phyloP scores from a whole-genome alignment of 108 stramenopile genomes.

The Pseudonitzschia pungens region DNA sequence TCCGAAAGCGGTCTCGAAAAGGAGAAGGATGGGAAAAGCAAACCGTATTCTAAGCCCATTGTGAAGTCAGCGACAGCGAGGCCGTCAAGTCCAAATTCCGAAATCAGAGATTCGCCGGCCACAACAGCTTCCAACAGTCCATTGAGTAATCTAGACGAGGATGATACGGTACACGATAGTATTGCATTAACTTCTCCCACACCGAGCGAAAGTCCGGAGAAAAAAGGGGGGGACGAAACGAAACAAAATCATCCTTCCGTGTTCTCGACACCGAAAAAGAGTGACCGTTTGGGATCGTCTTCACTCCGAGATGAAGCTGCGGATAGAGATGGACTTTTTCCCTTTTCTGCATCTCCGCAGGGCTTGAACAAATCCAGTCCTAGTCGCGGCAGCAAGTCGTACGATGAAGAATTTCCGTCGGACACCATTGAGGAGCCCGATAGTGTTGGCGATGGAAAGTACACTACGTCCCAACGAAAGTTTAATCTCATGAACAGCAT shows the following conservation, averaged over 20 bases:
- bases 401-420: conserved; percentile 47
- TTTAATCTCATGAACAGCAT: conserved; percentile 56
- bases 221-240: not conserved
- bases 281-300: not conserved
- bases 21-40: no score
- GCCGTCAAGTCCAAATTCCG: conserved; percentile 1
- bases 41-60: no score
- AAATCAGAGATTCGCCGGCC: conserved; percentile 12
- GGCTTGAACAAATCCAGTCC: not conserved
- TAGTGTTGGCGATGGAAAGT: not conserved
- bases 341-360: conserved; percentile 32
- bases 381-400: conserved; percentile 15
- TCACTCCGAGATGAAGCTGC: not conserved
- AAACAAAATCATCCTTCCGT: not conserved
- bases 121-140: conserved; percentile 7
- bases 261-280: not conserved
- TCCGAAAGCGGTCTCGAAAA: not conserved
- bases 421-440: conserved; percentile 22
- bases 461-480: not conserved
- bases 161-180: no score
- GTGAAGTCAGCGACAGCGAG: not conserved
- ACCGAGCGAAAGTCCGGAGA: not conserved
- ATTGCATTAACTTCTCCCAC: no score
- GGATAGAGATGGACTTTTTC: conserved; percentile 14
- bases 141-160: not conserved